Evolutionary conservation across 2,329 filamentous ascomycete species (phyloP).

Genomic region (Xylaria sp.): DNA sequence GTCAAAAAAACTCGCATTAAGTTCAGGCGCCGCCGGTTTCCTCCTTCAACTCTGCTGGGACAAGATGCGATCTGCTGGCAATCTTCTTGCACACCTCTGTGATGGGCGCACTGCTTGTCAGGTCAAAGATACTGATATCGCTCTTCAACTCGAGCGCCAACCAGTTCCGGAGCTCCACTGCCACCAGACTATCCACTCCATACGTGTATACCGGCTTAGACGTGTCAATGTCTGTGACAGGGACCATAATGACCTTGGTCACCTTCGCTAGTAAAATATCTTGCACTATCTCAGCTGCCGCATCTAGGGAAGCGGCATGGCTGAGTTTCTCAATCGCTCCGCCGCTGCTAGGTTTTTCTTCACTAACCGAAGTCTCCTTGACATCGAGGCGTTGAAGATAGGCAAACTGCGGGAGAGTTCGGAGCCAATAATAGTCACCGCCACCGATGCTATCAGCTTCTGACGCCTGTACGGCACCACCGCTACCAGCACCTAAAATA

Average conservation of each 20-base stretch:
- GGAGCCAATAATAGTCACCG: conserved; percentile 20
- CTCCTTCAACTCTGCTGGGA: conserved; percentile 10
- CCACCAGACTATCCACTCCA: conserved; percentile 25
- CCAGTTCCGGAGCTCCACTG: conserved; percentile 30
- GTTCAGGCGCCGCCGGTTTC: background rate
- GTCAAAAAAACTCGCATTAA: background rate
- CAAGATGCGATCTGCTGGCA: conserved; percentile 14
- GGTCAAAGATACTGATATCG: conserved; percentile 23
- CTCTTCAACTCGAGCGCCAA: conserved; percentile 19
- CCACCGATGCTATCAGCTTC: background rate
- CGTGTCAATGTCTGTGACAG: conserved; percentile 15
- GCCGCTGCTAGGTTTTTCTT: background rate
- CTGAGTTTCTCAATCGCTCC: conserved; percentile 12
- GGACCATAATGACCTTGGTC: conserved; percentile 13
- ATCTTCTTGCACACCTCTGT: conserved; percentile 24
- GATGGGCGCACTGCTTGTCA: conserved; percentile 24
- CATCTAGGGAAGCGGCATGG: conserved; percentile 16
- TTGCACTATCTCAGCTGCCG: conserved; percentile 21
- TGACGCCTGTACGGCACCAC: conserved; percentile 15
- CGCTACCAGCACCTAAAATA: conserved; percentile 11
- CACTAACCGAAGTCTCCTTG: conserved; percentile 11
- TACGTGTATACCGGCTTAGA: conserved; percentile 23
- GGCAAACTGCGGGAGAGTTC: conserved; percentile 20
- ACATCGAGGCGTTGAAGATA: conserved; percentile 20
- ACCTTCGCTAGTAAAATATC: conserved; percentile 19